Base-by-base conservation (phyloP, 2,329 filamentous ascomycete species). In the Rhinocladiella mackenziei region DNA sequence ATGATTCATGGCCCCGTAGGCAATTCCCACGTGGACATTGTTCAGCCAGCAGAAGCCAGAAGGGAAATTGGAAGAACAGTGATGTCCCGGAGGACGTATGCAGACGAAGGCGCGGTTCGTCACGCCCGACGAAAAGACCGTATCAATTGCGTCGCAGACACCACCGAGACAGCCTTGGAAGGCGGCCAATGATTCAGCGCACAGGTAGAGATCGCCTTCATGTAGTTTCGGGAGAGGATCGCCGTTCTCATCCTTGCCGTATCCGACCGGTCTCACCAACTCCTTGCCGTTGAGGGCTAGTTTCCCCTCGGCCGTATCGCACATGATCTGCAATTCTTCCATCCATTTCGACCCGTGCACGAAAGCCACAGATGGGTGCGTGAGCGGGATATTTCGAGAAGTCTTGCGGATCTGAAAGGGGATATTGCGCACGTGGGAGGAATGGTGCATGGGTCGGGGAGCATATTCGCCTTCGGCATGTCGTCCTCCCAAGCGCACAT, bases 11-110 rank as follows among this genome's bases (percentile, higher is more conserved):
- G 87, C 83, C 8, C 83, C 91, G 63, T 98, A 86, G 64, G 94
- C 86, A 54, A 98, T 95, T 0, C 91, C 92, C 15, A 98, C 87
- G 61, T 97, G 91, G 1, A 98, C 89, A 61, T 98, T 98, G 65
- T 98, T 98, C 38, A 98, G 70, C 91, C 92, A 98, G 69, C 92
- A 98, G 62, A 98, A 98, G 0, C 92, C 92, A 2, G 91, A 96
- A 0, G 92, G 92, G 57, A 84, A 83, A 37, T 84, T 80, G 3
- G 87, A 80, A 2, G 91, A 95, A 66, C 92, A 98, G 62, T 98
- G 92, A 62, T 98, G 92, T 1, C 92, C 92, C 0, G 92, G 92
- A 3, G 92, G 92, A 22, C 92, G 81, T 37, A 97, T 85, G 19
- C 85, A 89, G 37, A 97, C 88, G 63, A 98, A 98, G 0, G 89